Evolutionary conservation across 768 basidiomycete species (phyloP).

Genomic region (Candolleomyces aberdarensis): DNA sequence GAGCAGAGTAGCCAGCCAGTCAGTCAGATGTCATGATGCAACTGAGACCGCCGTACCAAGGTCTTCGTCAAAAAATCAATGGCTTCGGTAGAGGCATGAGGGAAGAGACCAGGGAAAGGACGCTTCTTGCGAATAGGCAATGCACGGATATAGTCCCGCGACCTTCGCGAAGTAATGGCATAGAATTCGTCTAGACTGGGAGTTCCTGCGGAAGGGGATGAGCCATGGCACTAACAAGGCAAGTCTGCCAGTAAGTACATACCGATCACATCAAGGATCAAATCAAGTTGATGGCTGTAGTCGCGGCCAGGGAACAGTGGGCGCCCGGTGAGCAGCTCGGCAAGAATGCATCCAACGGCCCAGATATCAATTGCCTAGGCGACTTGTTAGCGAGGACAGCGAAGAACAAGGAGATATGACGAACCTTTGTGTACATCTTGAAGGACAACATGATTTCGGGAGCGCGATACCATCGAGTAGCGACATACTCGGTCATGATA

Average conservation of each 20-base stretch:
- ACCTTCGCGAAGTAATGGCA: conserved; percentile 80
- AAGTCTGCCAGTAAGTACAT: conserved; percentile 9
- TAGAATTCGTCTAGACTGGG: conserved; percentile 90
- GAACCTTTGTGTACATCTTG: conserved; percentile 80
- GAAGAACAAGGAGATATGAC: conserved; percentile 8
- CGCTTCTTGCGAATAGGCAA: conserved; percentile 79
- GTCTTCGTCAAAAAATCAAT: conserved; percentile 73
- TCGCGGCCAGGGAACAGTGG: conserved; percentile 87
- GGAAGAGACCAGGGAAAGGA: conserved; percentile 71
- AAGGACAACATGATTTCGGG: conserved; percentile 95
- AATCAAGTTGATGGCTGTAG: conserved; percentile 84
- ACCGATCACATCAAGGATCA: conserved; percentile 88
- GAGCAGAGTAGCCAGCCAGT: background rate
- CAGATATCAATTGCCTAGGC: conserved; percentile 62
- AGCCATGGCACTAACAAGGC: conserved; percentile 7
- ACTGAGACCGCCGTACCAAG: conserved; percentile 35
- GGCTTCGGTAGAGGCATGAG: conserved; percentile 69
- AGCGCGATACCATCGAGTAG: conserved; percentile 90
- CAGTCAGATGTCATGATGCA: no score
- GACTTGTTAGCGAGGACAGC: background rate
- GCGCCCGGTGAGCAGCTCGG: conserved; percentile 77
- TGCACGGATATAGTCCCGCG: conserved; percentile 84
- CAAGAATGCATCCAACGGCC: conserved; percentile 74
- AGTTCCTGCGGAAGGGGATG: conserved; percentile 43
- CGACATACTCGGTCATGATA: conserved; percentile 82